Conservation (phyloP, 2,329 filamentous ascomycete species). For the Stylonectria norvegica region DNA sequence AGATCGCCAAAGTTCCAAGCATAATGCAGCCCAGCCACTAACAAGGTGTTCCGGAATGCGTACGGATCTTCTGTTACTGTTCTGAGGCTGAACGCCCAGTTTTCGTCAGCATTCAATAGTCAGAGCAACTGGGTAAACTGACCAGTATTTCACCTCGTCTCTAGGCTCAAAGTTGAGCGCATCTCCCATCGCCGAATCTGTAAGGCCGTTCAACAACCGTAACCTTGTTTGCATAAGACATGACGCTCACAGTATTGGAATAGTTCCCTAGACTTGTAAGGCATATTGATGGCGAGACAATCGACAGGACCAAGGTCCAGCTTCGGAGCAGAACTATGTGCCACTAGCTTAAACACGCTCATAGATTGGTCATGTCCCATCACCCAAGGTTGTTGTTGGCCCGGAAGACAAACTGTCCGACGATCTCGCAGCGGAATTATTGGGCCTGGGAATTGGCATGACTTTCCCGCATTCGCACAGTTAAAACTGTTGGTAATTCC, state of each 20-base stretch:
- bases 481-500: conserved; percentile 16
- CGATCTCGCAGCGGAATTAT: conserved; percentile 23
- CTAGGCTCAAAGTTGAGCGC: conserved; percentile 1
- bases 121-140: too few relatives aligned
- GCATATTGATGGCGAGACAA: conserved; percentile 16
- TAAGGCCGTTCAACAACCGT: not conserved
- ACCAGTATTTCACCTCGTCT: too few relatives aligned
- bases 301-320: not conserved
- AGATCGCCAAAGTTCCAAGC: conserved; percentile 17
- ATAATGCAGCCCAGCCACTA: conserved; percentile 21
- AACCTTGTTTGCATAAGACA: not conserved
- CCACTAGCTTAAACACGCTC: not conserved
- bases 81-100: conserved; percentile 3
- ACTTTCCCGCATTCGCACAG: conserved; percentile 10
- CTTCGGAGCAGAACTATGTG: not conserved
- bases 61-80: conserved; percentile 11
- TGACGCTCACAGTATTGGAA: conserved; percentile 20
- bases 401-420: conserved; percentile 14
- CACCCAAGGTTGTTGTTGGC: conserved; percentile 22
- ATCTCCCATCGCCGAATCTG: not conserved
- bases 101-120: not conserved
- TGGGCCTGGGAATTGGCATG: conserved; percentile 16
- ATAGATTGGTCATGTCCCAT: conserved; percentile 1
- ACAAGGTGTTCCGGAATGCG: conserved; percentile 16
- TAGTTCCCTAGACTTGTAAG: conserved; percentile 19